phyloP scores from a whole-genome alignment of 2,329 filamentous ascomycete genomes.

The Fusarium irregulare region DNA sequence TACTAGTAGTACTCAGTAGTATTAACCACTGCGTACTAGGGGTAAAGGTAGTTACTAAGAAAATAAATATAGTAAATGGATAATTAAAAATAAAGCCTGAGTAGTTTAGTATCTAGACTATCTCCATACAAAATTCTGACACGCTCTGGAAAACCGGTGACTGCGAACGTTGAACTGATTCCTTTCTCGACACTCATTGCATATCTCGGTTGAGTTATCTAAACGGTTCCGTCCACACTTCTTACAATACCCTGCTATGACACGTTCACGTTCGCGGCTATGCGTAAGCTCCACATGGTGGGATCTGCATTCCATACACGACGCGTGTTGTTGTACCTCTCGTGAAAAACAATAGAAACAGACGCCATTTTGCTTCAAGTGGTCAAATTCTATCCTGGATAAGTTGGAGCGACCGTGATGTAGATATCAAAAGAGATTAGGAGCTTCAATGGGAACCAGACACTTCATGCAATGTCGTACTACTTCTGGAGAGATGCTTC shows the following conservation, averaged over 20 bases:
- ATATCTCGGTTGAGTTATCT: background rate
- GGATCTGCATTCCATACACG: background rate
- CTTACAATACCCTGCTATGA: too few relatives aligned
- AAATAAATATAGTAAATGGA: background rate
- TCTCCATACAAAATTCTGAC: too few relatives aligned
- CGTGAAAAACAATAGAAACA: background rate
- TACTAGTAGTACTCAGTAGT: accelerated
- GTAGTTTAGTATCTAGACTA: too few relatives aligned
- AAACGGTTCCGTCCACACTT: background rate
- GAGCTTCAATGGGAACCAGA: background rate
- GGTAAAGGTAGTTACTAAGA: background rate
- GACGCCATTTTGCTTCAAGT: background rate
- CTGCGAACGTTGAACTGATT: too few relatives aligned
- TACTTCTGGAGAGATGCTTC: background rate
- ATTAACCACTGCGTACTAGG: accelerated
- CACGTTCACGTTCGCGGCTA: too few relatives aligned
- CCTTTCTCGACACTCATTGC: background rate
- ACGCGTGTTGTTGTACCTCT: too few relatives aligned
- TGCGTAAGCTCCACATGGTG: too few relatives aligned
- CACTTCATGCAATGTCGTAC: background rate
- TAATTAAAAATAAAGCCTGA: too few relatives aligned
- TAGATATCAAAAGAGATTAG: accelerated
- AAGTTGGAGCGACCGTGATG: background rate
- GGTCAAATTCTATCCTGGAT: too few relatives aligned
- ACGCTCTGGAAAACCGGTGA: too few relatives aligned